Base-by-base conservation (phyloP, 352 stramenopile species). In the Globisporangium parvum region DNA sequence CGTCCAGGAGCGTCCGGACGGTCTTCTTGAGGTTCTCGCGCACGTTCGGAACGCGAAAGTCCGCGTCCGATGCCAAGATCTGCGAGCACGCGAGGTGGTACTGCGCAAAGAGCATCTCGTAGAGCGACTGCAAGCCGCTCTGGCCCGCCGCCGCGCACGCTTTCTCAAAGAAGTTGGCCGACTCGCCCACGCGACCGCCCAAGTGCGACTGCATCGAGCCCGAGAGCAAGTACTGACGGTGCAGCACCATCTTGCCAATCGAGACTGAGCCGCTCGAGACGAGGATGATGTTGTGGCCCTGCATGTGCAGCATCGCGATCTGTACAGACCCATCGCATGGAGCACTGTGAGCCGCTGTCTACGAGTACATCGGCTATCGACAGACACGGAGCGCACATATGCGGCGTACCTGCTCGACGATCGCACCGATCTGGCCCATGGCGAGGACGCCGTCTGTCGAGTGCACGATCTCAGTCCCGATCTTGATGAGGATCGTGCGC, bases 71-170 rank as follows among this genome's bases (percentile, higher is more conserved):
- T 33, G 81, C 78, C 60, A 93, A 55, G 28, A 93, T 75, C 58
- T 93, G 84, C 39, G 84, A 88, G 60, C 84, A 93, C 2, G 79
- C 79, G 46, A 93, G 57, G 54, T 93, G 79, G 60, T 91, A 93
- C 66, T 93, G 84, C 49, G 77, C 70, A 44, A 93, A 93, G 24
- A 93, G 70, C 75, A 91, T 85, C 67, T 93, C 84, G 49, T 93
- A 93, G 10, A 93, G 69, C 62, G 79, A 89, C 63, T 93, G 84
- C 41, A 93, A 68, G 0, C 84, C 84, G 55, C 77, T 90, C 61
- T 93, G 84, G 2, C 84, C 84, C 15, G 77, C 80, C 1, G 75
- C 77, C 2, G 74, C 73, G 31, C 77, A 85, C 26, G 78, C 79
- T 51, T 90, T 92, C 47, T 92, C 80, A 44, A 80, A 85, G 48